Evolutionary conservation across 108 stramenopile species (phyloP), one percentile per base, ranked within the genome.

Genomic region (Nitzschia palea): DNA sequence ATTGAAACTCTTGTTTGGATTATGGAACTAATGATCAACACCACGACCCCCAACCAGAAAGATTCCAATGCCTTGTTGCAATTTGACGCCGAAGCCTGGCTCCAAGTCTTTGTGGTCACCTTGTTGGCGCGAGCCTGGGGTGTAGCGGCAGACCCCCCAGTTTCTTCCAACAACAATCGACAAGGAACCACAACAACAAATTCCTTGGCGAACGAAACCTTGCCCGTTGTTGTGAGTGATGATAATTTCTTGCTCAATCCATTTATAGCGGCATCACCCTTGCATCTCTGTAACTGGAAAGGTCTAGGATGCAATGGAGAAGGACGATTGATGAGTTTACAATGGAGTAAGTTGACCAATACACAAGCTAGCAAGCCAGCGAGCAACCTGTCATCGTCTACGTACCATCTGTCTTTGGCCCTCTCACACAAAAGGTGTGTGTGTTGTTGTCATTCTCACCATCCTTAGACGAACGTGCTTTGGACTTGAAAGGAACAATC

Each of bases 311-410:
- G 47, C n/a, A 18, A 12, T 48, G 47, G 47, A 10, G 47, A 48
- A 5, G 47, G 47, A 48, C 47, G 47, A 4, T 20, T 48, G 17
- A 48, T 48, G 47, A 48, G 47, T 48, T 48, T 48, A 18, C 15
- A 48, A 48, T 48, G 47, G 47, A 48, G 47, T 48, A 48, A 48
- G 47, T 48, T n/a, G n/a, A n/a, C n/a, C n/a, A n/a, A n/a, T n/a
- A 48, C 47, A n/a, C 4, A 12, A n/a, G 18, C 37, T 6, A 40
- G 15, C 47, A 20, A 4, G 22, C 47, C 5, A 18, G 4, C 18
- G 47, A 48, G 18, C 22, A 10, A 5, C 18, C 18, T 48, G n/a
- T 48, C 47, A 48, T 4, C 18, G 47, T 8, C 9, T 10, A 20
- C 18, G 37, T 40, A 12, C 37, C 6, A 10, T 40, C 37, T 40